Base-by-base conservation (phyloP, 352 stramenopile species). In the Phytophthora fragariaefolia region DNA sequence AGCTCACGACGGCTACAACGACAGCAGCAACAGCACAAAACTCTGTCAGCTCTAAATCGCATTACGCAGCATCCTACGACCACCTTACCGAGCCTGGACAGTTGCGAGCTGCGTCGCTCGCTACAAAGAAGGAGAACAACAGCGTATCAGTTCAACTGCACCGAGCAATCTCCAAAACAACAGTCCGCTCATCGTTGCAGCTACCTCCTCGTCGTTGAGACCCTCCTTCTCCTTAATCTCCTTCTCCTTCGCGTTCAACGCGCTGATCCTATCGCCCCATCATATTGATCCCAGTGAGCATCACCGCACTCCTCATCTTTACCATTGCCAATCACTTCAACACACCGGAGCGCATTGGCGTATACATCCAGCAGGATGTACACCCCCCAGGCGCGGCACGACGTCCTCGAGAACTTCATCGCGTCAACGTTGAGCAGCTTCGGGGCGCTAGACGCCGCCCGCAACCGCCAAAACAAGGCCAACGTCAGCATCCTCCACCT, bases 341-440 rank as follows among this genome's bases (percentile, higher is more conserved):
- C 79, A 17, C 63, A 95, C 87, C 87, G 78, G 22, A 86, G 64
- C 46, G 87, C 74, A 51, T 93, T 93, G 20, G 81, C 85, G 52
- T 93, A 95, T 17, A 95, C 57, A 67, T 95, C 87, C 30, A 95
- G 48, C 3, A 89, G 72, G 24, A 95, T 82, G 64, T 90, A 95
- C 18, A 89, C 23, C 0, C 81, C 83, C 87, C 87, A 95, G 5
- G 74, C 76, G 46, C 83, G 72, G 66, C 85, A 95, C 52, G 87
- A 94, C 57, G 85, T 74, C 4, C 85, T 77, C 42, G 83, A 92
- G 53, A 85, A 63, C 53, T 78, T 82, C 58, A 85, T 83, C 17
- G 87, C 85, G 58, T 95, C 87, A 53, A 94, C 71, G 36, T 85
- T 79, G 30, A 95, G 66, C 52, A 92, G 62, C 66, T 91, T 93